These are phyloP conservation scores for Penicillium olsonii DNA, from an alignment of 2,329 filamentous ascomycete genomes.

Conservation along the genomic window DNA sequence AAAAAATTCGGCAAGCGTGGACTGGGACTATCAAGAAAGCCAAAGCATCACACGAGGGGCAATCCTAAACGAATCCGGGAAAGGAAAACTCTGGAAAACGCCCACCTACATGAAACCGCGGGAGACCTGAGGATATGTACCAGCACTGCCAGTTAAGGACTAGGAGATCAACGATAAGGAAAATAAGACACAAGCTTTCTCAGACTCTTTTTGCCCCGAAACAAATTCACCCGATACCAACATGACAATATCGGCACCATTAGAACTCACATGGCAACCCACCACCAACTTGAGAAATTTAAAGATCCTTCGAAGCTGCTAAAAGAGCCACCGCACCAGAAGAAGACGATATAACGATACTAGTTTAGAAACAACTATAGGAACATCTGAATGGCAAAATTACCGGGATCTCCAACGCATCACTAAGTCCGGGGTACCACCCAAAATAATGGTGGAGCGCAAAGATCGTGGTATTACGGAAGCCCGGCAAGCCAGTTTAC, in stretches of 20 bases:
- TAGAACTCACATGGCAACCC: not conserved
- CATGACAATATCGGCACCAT: not conserved
- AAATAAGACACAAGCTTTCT: not conserved
- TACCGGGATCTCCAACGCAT: conserved; percentile 6
- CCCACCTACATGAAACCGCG: conserved; percentile 8
- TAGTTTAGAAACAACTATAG: not conserved
- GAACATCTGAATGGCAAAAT: not conserved
- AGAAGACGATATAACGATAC: not conserved
- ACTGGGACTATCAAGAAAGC: conserved; percentile 18
- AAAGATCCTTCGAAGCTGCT: not conserved
- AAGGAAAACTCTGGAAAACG: conserved; percentile 14
- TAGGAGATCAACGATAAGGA: not conserved
- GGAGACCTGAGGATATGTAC: conserved; percentile 10
- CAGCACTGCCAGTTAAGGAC: not conserved
- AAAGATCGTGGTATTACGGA: conserved; percentile 15
- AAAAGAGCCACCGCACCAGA: not conserved
- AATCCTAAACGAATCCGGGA: conserved; percentile 10
- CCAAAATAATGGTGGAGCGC: conserved; percentile 8
- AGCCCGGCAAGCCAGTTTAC: conserved; percentile 14
- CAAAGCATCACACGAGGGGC: conserved; percentile 19
- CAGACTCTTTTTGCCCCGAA: not conserved
- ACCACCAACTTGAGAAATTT: not conserved
- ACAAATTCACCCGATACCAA: not conserved
- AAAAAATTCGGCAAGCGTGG: conserved; percentile 16
- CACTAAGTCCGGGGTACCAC: conserved; percentile 2